Evolutionary conservation across 1,284 basidiomycete species (phyloP).

Genomic region (Trametes polyzona): DNA sequence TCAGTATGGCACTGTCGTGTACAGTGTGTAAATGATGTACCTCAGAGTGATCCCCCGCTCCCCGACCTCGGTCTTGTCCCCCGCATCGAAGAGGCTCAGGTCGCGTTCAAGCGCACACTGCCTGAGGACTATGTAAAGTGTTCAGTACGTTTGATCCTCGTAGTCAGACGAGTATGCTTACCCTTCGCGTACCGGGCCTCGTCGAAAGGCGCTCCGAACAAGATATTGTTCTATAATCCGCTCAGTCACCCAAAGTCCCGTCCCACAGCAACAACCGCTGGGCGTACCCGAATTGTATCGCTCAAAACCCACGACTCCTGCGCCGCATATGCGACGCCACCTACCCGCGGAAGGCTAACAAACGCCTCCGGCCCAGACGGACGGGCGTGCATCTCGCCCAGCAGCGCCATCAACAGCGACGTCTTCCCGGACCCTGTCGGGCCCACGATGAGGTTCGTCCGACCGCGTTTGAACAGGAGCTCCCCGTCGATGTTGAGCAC

Average conservation of each 20-base stretch:
- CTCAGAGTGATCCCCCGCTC: slow-evolving; percentile 64
- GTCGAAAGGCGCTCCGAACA: slow-evolving; percentile 47
- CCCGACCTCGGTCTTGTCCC: slow-evolving; percentile 73
- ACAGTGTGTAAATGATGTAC: slow-evolving; percentile 52
- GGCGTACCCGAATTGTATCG: slow-evolving; percentile 41
- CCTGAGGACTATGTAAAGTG: slow-evolving; percentile 46
- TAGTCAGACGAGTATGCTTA: too few relatives aligned
- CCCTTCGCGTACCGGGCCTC: slow-evolving; percentile 47
- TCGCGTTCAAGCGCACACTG: slow-evolving; percentile 69
- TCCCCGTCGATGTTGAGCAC: slow-evolving; percentile 51
- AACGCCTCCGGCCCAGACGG: slow-evolving; percentile 55
- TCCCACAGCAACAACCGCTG: slow-evolving; percentile 24
- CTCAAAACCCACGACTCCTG: slow-evolving; percentile 60
- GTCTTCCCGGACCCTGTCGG: slow-evolving; percentile 59
- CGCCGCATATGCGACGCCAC: slow-evolving; percentile 71
- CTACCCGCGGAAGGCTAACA: slow-evolving; percentile 64
- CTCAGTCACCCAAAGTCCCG: slow-evolving; percentile 21
- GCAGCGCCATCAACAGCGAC: slow-evolving; percentile 52
- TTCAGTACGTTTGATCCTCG: too few relatives aligned
- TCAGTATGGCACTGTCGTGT: too few relatives aligned
- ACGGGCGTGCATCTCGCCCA: slow-evolving; percentile 63
- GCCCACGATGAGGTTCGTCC: slow-evolving; percentile 65
- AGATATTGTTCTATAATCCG: slow-evolving; percentile 42
- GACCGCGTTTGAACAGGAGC: slow-evolving; percentile 57
- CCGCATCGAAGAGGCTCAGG: slow-evolving; percentile 68